Base-by-base conservation (phyloP, 306 rosid species). In the Casuarina equisetifolia region DNA sequence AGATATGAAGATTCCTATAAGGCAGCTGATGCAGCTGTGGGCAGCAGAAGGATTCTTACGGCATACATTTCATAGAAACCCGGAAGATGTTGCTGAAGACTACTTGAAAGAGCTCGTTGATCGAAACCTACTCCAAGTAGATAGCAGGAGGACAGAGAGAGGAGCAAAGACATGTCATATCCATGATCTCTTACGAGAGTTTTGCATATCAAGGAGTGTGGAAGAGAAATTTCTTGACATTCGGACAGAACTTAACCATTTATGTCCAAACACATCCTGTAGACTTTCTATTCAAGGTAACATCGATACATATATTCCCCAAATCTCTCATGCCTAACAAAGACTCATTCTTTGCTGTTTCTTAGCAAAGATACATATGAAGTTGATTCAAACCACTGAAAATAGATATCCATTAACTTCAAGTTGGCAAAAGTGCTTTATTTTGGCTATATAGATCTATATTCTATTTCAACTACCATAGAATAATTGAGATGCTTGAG, bases 1-100 rank as follows among this genome's bases (percentile, higher is more conserved):
- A 46, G 53, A 25, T 7, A 7, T 10, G 11, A 57, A 70, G 74
- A 70, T 70, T 3, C 17, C 74, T 9, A 11, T 70, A 15, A 70
- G 57, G 74, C 55, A 20, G 25, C 1, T 70, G 55, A 70, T 70
- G 3, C 59, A 49, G 19, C 8, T 70, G 3, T 70, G 59, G 74
- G 13, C 0, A 70, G 17, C 44, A 0, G 43, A 70, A 10, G 57
- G 11, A 4, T 20, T 70, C 43, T 48, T 70, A 2, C 59, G 36
- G 9, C 0, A 69, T 11, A 17, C 9, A 20, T 1, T 0, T 9
- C 2, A 0, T 19, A 32, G 2, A 1, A 3, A 2, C 58, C 3
- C 0, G 20, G 59, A 70, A 19, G 19, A 46, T 6, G 54, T 19
- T 70, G 74, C 58, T 11, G 15, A 49, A 49, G 0, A 12, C 4